These are phyloP conservation scores for Diaporthe ampelina DNA, from an alignment of 2,329 filamentous ascomycete species.

Conservation along the genomic window DNA sequence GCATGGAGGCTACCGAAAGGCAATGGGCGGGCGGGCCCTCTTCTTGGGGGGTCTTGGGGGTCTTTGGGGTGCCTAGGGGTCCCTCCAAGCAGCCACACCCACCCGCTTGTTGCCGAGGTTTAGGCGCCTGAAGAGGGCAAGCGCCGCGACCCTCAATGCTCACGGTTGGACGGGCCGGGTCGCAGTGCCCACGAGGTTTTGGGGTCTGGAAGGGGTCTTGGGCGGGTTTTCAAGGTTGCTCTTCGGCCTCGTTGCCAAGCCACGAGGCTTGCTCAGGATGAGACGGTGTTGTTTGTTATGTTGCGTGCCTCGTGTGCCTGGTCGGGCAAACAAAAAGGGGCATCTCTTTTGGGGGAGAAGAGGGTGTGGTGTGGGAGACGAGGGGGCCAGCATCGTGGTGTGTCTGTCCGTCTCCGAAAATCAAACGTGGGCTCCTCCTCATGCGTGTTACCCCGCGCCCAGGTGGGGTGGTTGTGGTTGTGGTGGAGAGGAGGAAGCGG, in stretches of 20 bases:
- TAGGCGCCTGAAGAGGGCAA: constrained; percentile 37
- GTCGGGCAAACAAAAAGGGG: not conserved
- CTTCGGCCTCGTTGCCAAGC: constrained; percentile 14
- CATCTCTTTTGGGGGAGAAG: no score
- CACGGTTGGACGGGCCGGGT: constrained; percentile 39
- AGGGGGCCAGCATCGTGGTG: no score
- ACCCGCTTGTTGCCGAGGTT: constrained; percentile 36
- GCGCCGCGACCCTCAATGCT: constrained; percentile 32
- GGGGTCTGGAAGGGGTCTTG: not conserved
- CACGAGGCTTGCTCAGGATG: constrained; percentile 10
- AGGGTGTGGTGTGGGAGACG: no score
- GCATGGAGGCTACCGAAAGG: constrained; percentile 24
- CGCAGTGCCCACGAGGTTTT: constrained; percentile 9
- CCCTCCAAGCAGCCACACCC: constrained; percentile 5
- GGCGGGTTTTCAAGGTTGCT: not conserved
- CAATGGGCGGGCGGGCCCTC: constrained; percentile 3
- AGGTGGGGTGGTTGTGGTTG: constrained; percentile 1
- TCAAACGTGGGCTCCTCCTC: not conserved
- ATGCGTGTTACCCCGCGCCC: constrained; percentile 34
- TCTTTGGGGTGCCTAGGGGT: not conserved
- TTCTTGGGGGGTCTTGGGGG: not conserved
- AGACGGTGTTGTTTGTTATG: not conserved
- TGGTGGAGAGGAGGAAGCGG: not conserved
- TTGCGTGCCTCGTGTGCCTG: not conserved
- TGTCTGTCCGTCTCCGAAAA: constrained; percentile 4